Conservation (phyloP, 2,329 filamentous ascomycete species). For the Phialophora verrucosa region DNA sequence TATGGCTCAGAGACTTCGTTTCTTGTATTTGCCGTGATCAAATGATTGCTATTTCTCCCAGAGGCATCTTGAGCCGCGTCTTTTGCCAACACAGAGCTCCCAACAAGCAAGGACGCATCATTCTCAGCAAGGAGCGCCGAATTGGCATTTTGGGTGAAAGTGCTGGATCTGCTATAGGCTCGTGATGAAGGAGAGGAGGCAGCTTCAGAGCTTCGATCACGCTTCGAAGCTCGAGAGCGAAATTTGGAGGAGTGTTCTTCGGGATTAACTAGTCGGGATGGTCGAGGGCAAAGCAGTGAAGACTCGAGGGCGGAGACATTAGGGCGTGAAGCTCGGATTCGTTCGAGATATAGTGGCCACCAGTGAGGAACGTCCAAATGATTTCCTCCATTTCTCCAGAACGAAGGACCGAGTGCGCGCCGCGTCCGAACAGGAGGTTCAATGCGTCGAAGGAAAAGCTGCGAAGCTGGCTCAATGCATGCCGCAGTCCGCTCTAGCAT, state of each 20-base stretch:
- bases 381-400: slow-evolving; percentile 46
- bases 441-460: slow-evolving; percentile 51
- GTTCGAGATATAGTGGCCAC: slow-evolving; percentile 44
- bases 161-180: slow-evolving; percentile 9
- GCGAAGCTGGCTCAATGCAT: slow-evolving; percentile 57
- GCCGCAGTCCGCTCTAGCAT: slow-evolving; percentile 60
- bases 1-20: background rate
- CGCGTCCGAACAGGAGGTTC: slow-evolving; percentile 47
- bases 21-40: background rate
- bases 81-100: background rate
- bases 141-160: background rate
- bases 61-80: background rate
- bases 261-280: slow-evolving; percentile 4
- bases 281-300: background rate
- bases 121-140: slow-evolving; percentile 6
- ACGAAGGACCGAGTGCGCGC: slow-evolving; percentile 45
- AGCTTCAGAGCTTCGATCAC: slow-evolving; percentile 4
- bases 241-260: background rate
- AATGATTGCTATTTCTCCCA: background rate
- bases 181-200: slow-evolving; percentile 9
- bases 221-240: slow-evolving; percentile 1
- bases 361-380: slow-evolving; percentile 44
- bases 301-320: slow-evolving; percentile 2
- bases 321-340: slow-evolving; percentile 25
- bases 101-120: background rate